Evolutionary conservation across 2,329 filamentous ascomycete species (phyloP).

Genomic region (Nakataea oryzae): DNA sequence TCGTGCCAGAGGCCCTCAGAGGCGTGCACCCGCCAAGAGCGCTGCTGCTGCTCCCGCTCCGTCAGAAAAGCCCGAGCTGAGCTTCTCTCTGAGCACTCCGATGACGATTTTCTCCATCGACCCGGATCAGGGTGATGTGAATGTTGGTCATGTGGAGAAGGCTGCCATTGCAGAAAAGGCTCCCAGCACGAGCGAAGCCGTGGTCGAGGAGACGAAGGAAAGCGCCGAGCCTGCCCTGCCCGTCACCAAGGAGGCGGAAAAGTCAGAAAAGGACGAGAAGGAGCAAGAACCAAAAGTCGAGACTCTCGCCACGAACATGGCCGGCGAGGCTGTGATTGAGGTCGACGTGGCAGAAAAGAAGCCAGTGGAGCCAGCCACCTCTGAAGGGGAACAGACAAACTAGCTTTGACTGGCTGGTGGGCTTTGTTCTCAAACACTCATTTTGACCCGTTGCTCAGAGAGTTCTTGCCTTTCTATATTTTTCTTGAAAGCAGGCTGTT

Average conservation of each 20-base stretch:
- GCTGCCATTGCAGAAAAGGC: not conserved
- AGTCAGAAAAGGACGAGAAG: constrained; percentile 1
- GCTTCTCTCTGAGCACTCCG: constrained; percentile 34
- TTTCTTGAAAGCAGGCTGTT: not conserved
- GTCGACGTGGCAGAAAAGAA: constrained; percentile 2
- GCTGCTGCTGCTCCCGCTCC: constrained; percentile 16
- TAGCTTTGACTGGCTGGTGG: not conserved
- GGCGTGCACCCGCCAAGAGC: constrained; percentile 24
- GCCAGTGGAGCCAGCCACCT: constrained; percentile 3
- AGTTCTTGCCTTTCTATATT: not conserved
- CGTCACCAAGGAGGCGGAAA: not conserved
- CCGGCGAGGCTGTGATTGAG: constrained; percentile 3
- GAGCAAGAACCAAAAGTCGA: constrained; percentile 5
- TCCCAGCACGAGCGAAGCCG: constrained; percentile 1
- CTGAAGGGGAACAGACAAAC: constrained; percentile 1
- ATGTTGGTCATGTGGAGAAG: constrained; percentile 16
- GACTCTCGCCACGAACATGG: constrained; percentile 9
- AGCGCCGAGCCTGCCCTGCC: not conserved
- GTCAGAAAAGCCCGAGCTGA: constrained; percentile 21
- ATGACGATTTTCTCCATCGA: constrained; percentile 42
- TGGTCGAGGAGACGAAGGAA: constrained; percentile 6
- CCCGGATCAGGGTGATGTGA: constrained; percentile 34
- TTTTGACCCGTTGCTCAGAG: not conserved
- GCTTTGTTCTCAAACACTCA: not conserved
- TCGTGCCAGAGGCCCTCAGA: constrained; percentile 75